phyloP scores from a whole-genome alignment of 1,139 yeast species.

The Taphrina deformans region DNA sequence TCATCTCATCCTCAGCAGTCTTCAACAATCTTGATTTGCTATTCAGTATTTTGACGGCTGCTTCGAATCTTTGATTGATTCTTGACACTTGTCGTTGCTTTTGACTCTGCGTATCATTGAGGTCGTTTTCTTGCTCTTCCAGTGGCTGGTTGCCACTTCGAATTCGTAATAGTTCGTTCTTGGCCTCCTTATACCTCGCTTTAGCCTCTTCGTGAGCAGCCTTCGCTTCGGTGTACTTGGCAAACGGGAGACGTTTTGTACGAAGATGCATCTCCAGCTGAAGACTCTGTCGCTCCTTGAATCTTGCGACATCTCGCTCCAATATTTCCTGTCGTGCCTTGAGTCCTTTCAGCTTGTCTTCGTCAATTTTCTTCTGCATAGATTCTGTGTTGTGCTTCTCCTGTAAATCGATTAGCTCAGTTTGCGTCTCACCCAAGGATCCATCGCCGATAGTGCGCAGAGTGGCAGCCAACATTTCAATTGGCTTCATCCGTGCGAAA shows the following conservation, averaged over 20 bases:
- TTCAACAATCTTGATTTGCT: not conserved
- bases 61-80: conserved; percentile 8
- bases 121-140: conserved; percentile 23
- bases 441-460: conserved; percentile 76
- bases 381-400: conserved; percentile 42
- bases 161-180: conserved; percentile 49
- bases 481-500: conserved; percentile 80
- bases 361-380: conserved; percentile 38
- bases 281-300: conserved; percentile 39
- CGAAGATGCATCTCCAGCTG: conserved; percentile 34
- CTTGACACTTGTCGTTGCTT: conserved; percentile 16
- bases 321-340: conserved; percentile 45
- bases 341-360: conserved; percentile 44
- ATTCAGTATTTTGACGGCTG: not conserved
- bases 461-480: conserved; percentile 70
- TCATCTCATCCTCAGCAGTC: conserved; percentile 19
- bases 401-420: conserved; percentile 58
- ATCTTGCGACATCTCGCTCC: conserved; percentile 39
- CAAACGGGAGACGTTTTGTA: conserved; percentile 36
- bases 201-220: conserved; percentile 44
- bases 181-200: conserved; percentile 48
- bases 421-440: conserved; percentile 59
- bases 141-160: conserved; percentile 40
- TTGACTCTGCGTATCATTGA: conserved; percentile 7
- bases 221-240: conserved; percentile 34